These are phyloP conservation scores for Helianthus tuberosus DNA, from an alignment of 129 eudicot genomes.

Conservation along the genomic window DNA sequence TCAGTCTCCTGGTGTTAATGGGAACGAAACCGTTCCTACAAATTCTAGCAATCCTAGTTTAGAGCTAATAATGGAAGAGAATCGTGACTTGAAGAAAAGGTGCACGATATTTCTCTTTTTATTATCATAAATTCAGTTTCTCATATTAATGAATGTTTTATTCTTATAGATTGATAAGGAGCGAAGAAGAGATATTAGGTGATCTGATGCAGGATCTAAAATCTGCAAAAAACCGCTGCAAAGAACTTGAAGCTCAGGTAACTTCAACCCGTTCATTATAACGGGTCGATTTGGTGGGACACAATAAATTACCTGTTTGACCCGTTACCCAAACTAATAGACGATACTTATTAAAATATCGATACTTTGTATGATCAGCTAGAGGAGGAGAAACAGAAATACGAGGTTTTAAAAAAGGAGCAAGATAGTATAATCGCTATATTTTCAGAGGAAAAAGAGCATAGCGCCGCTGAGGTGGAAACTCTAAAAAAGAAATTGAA, in stretches of 20 bases:
- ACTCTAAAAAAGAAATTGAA: slow-evolving; percentile 61
- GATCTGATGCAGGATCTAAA: slow-evolving; percentile 56
- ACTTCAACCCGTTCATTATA: too few species aligned
- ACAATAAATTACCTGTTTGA: background rate
- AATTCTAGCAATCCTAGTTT: slow-evolving; percentile 12
- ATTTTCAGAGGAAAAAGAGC: slow-evolving; percentile 77
- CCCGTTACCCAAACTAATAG: background rate
- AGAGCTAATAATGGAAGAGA: slow-evolving; percentile 57
- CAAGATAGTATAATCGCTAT: slow-evolving; percentile 67
- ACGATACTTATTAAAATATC: background rate
- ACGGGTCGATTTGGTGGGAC: too few species aligned
- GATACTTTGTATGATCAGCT: slow-evolving; percentile 41
- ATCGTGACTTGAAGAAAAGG: slow-evolving; percentile 63
- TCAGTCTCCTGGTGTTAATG: slow-evolving; percentile 38
- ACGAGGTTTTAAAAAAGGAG: slow-evolving; percentile 57
- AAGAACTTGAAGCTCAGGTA: slow-evolving; percentile 74
- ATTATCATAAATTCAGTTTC: background rate
- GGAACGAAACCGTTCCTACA: slow-evolving; percentile 31
- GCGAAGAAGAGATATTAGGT: slow-evolving; percentile 62
- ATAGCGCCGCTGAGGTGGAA: slow-evolving; percentile 70
- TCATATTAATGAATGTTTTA: background rate
- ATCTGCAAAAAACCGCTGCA: slow-evolving; percentile 55
- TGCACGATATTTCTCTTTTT: slow-evolving; percentile 14
- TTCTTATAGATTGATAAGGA: slow-evolving; percentile 51
- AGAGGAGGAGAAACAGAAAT: slow-evolving; percentile 44